Evolutionary conservation across 106 monocot species (phyloP).

Genomic region (Triglochin maritima): DNA sequence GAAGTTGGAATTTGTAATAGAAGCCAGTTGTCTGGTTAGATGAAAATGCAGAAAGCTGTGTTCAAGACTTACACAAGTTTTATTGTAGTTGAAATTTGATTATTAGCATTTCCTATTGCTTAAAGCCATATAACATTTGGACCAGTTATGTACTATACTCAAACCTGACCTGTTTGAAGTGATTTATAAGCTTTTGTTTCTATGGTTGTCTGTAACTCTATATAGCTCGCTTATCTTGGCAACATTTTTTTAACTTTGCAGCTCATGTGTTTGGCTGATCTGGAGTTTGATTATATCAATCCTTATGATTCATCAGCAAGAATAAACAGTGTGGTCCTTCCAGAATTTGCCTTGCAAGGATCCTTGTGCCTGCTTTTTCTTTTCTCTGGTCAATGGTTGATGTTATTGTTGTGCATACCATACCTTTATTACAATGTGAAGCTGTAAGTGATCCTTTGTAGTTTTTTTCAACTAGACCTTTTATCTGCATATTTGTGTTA

Average conservation of each 20-base stretch:
- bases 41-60: too few species aligned
- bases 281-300: slow-evolving; percentile 79
- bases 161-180: not conserved
- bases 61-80: too few species aligned
- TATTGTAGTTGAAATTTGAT: too few species aligned
- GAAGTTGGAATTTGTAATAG: too few species aligned
- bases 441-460: slow-evolving; percentile 39
- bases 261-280: slow-evolving; percentile 71
- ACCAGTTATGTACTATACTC: not conserved
- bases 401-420: slow-evolving; percentile 59
- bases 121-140: too few species aligned
- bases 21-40: too few species aligned
- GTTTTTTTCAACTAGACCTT: too few species aligned
- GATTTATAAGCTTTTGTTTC: too few species aligned
- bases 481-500: too few species aligned
- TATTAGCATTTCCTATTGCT: too few species aligned
- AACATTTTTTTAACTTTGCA: slow-evolving; percentile 23
- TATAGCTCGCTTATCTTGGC: not conserved
- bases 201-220: too few species aligned
- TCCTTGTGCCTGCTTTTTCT: slow-evolving; percentile 46
- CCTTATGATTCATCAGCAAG: slow-evolving; percentile 62
- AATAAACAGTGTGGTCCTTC: slow-evolving; percentile 57
- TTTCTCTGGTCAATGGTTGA: slow-evolving; percentile 58
- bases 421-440: slow-evolving; percentile 50
- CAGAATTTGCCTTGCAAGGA: slow-evolving; percentile 68